phyloP scores from a whole-genome alignment of 2,329 filamentous ascomycete species.

The Colletotrichum filicis region DNA sequence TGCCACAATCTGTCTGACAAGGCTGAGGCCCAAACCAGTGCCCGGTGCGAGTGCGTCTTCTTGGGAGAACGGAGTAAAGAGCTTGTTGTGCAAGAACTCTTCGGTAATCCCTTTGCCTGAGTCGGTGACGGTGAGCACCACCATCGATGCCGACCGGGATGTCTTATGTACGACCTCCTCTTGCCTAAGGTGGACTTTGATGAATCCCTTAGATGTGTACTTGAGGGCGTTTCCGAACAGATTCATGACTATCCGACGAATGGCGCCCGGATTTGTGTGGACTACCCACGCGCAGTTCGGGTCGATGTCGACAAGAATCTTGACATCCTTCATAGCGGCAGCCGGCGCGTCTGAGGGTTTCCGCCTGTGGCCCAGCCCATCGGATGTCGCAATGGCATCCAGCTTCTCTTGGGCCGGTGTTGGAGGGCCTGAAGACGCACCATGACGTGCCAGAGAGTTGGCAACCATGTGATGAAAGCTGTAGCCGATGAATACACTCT shows the following conservation, averaged over 20 bases:
- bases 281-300: slow-evolving; percentile 60
- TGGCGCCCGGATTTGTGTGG: slow-evolving; percentile 61
- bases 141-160: slow-evolving; percentile 38
- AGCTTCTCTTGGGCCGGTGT: slow-evolving; percentile 34
- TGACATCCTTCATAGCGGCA: slow-evolving; percentile 37
- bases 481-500: slow-evolving; percentile 51
- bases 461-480: slow-evolving; percentile 46
- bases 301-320: slow-evolving; percentile 62
- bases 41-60: slow-evolving; percentile 68
- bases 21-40: slow-evolving; percentile 69
- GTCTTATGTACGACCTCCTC: slow-evolving; percentile 34
- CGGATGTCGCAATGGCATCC: slow-evolving; percentile 34
- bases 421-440: slow-evolving; percentile 37
- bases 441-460: slow-evolving; percentile 45
- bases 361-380: slow-evolving; percentile 14
- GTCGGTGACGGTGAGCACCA: slow-evolving; percentile 62
- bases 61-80: slow-evolving; percentile 71
- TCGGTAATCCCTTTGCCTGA: slow-evolving; percentile 71
- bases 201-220: slow-evolving; percentile 58
- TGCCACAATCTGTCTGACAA: slow-evolving; percentile 67
- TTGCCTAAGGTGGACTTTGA: slow-evolving; percentile 48
- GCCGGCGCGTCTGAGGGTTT: slow-evolving; percentile 27
- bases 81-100: slow-evolving; percentile 65
- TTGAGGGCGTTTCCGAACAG: slow-evolving; percentile 65
- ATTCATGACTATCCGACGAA: slow-evolving; percentile 65